Base-by-base conservation (phyloP, 2,329 filamentous ascomycete species). In the Fusarium odoratissimum region DNA sequence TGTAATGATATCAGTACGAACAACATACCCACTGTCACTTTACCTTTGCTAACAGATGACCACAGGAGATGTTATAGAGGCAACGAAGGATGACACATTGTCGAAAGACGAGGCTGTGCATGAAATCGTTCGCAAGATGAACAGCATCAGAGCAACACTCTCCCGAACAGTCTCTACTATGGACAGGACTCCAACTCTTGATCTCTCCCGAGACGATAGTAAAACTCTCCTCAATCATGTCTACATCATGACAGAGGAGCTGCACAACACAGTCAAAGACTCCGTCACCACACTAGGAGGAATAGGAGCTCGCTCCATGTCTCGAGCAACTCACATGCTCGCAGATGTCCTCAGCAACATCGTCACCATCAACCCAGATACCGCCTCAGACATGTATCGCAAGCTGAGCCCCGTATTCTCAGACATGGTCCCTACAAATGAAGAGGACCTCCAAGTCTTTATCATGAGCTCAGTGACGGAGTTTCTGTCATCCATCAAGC, bases 1-100 rank as follows among this genome's bases (percentile, higher is more conserved):
- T 62, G 61, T 13, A 19, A 40, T 11, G 45, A 45, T 5, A 71
- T 71, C 7, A 23, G 68, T 67, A 67, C n/a, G 67, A 25, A 7
- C 8, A 35, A 1, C 8, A 19, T 13, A 3, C 1, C 19, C 5
- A 0, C 5, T 2, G 8, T 3, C 5, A 23, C 16, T 19, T 6
- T 4, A 3, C 11, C 5, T 1, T 21, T 2, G 4, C 40, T 58
- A 17, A 71, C 60, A 6, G 8, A 0, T 1, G 5, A 13, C 2
- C 7, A 0, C 3, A 69, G 67, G 37, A 3, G 13, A 16, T 7
- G 17, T 38, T 23, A 0, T 71, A 0, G 9, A 42, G 12, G n/a
- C 9, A 4, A 40, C 19, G 0, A 40, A 40, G 6, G 25, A 3
- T 8, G 62, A 13, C 13, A 3, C 2, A 4, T 6, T 31, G 9